Evolutionary conservation across 352 stramenopile genomes (phyloP).

Genomic region (Phytophthora macrochlamydospora): DNA sequence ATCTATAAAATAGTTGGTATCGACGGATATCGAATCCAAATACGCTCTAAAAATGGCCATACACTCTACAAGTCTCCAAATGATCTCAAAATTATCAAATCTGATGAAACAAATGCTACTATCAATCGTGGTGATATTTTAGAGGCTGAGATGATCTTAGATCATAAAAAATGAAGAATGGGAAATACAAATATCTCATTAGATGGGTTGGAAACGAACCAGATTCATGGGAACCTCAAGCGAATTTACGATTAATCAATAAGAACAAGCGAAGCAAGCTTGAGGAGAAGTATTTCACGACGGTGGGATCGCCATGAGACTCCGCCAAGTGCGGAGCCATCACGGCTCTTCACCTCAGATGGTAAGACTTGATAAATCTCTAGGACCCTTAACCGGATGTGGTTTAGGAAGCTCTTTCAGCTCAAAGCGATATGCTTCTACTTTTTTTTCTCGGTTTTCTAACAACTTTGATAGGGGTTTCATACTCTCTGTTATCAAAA

Average conservation of each 20-base stretch:
- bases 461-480: too few relatives aligned
- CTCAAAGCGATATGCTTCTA: too few relatives aligned
- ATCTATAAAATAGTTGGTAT: constrained; percentile 11
- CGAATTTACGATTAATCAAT: not conserved
- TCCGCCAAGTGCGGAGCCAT: not conserved
- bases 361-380: not conserved
- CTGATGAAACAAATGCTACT: constrained; percentile 1
- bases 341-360: not conserved
- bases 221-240: not conserved
- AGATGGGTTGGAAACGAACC: not conserved
- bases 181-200: not conserved
- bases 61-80: constrained; percentile 8
- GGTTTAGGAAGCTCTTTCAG: too few relatives aligned
- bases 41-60: constrained; percentile 11
- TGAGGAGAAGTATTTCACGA: not conserved
- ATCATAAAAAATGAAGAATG: constrained; percentile 1
- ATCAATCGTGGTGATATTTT: not conserved
- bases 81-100: constrained; percentile 1
- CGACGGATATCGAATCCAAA: constrained; percentile 11
- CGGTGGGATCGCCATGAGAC: too few relatives aligned
- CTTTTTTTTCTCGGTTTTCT: too few relatives aligned
- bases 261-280: not conserved
- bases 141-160: not conserved
- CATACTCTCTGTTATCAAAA: too few relatives aligned
- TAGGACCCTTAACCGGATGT: too few relatives aligned